Evolutionary conservation across 371 early-diverging fungal species (phyloP), one percentile per base, ranked within the genome.

Genomic region (Zychaea mexicana): DNA sequence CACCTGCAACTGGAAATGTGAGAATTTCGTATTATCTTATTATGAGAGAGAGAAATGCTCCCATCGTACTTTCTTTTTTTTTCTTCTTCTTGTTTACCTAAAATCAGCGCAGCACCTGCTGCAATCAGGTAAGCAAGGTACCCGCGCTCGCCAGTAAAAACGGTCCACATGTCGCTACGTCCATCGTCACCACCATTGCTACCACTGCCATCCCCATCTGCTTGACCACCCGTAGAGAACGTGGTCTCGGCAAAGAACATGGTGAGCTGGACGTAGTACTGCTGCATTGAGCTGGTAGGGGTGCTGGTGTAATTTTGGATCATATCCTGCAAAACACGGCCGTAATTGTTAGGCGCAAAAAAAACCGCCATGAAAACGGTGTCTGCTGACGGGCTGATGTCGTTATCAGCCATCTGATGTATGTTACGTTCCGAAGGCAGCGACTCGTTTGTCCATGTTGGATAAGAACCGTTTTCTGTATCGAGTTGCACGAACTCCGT

Each of bases 111-210:
- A 27, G 69, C 77, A 19, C 64, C 74, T 7, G 76, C 57, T 0
- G 75, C 77, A 64, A 81, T 70, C 6, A 78, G 67, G 28, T 81
- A 81, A 1, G 75, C 58, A 21, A 81, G 52, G 30, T 81, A 81
- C 10, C 74, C 74, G 52, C 65, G 67, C 19, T 67, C 61, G 7
- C 68, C 38, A 0, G 70, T 38, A 24, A 76, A 52, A 12, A 57
- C 54, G 6, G 15, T 38, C 58, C 65, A 57, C 28, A 47, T 32
- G 38, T 36, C 53, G 26, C 49, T 24, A 28, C 32, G 24, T 0
- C 21, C 45, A 27, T 53, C 39, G 5, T 39, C 24, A 31, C n/a
- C 22, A 31, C 28, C 28, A 2, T 36, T 28, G 2, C 17, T 27
- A 19, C 22, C 26, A 24, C 28, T 55, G 17, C 32, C 39, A 36